Base-by-base conservation (phyloP, 2,329 filamentous ascomycete species). In the Fusarium kyushuense region DNA sequence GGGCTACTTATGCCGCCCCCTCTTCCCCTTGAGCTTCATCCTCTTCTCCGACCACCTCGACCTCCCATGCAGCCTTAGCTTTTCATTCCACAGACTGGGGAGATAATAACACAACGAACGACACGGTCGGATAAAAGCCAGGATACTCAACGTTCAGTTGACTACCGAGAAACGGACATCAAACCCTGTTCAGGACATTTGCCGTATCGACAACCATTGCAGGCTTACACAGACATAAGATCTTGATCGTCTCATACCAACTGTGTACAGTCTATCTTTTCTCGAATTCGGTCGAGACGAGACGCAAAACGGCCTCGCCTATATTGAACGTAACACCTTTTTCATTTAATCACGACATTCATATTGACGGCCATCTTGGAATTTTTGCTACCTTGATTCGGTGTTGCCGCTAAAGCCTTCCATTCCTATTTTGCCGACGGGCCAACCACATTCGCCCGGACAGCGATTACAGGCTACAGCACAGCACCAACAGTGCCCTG, bases 161-260 rank as follows among this genome's bases (percentile, higher is more conserved):
- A 60, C 25, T 41, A 67, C 36, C 17, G 32, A 52, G 19, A 40
- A 49, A 45, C 63, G 61, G 62, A 58, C 53, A 69, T 47, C 42
- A 47, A 54, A 58, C 42, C 41, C 63, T 42, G 17, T 56, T 56
- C 21, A 53, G 43, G 16, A 36, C 36, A 23, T 53, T 49, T 48
- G 51, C 46, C 51, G 16, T 45, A 66, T 66, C 60, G 45, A 54
- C 65, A 35, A 59, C 23, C 30, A 43, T 30, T 43, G 47, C 33
- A 36, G 43, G 51, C 66, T 69, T 70, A 67, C 54, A 70, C 47
- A 47, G 51, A 63, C 67, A 70, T 66, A 47, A 69, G 66, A 57
- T 70, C 54, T 63, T 70, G 59, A 55, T 54, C 66, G 57, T 55
- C 41, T 38, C 42, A 63, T 46, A 21, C 60, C 45, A 46, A 48